Conservation (phyloP, 192 early-diverging fungal species). For the Dissophora ornata region DNA sequence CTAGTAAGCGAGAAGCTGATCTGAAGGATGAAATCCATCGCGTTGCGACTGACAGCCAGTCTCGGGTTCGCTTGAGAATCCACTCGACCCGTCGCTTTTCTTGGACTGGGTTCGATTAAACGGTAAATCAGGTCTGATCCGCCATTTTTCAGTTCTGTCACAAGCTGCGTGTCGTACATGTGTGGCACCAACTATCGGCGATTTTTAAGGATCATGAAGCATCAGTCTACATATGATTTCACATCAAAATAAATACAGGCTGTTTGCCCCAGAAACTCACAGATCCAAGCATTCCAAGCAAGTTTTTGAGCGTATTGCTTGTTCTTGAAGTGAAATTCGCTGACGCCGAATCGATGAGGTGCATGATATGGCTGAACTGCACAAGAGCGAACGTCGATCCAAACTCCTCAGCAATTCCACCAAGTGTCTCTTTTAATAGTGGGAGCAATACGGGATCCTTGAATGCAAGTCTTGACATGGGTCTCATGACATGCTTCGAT, state of each 20-base stretch:
- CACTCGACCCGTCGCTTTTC: slow-evolving; percentile 4
- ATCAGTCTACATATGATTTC: background rate
- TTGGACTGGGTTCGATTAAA: slow-evolving; percentile 30
- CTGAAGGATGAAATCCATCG: slow-evolving; percentile 54
- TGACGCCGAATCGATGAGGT: slow-evolving; percentile 52
- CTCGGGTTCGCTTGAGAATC: slow-evolving; percentile 22
- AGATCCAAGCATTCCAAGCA: slow-evolving; percentile 38
- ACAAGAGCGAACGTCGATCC: slow-evolving; percentile 68
- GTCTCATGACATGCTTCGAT: slow-evolving; percentile 67
- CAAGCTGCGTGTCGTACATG: slow-evolving; percentile 50
- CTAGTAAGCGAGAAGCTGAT: slow-evolving; percentile 44
- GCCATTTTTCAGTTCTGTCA: slow-evolving; percentile 51
- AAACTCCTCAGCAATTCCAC: slow-evolving; percentile 61
- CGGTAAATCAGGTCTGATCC: slow-evolving; percentile 38
- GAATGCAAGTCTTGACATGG: slow-evolving; percentile 62
- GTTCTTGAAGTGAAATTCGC: slow-evolving; percentile 33
- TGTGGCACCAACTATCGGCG: slow-evolving; percentile 40
- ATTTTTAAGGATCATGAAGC: background rate
- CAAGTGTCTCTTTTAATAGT: slow-evolving; percentile 51
- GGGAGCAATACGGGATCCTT: slow-evolving; percentile 56
- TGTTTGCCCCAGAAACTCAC: no score
- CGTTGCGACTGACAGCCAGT: slow-evolving; percentile 42
- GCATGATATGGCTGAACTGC: slow-evolving; percentile 65
- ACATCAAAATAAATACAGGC: no score
- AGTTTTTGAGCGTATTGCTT: slow-evolving; percentile 34